These are phyloP conservation scores for Triticum monococcum DNA, from an alignment of 176 grass and related monocot species.

Conservation along the genomic window DNA sequence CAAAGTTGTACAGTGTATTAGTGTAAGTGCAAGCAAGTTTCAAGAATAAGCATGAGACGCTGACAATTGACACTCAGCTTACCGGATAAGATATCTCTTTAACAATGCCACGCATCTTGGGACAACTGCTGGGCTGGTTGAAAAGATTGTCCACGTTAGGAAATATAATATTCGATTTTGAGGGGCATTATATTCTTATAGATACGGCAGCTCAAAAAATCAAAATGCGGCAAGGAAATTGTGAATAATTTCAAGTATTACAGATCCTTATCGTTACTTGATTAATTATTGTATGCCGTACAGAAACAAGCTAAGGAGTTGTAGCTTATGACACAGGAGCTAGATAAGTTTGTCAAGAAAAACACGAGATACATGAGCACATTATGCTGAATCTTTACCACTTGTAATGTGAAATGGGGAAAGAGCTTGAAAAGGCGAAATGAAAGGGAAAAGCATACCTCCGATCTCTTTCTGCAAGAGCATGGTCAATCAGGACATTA, in stretches of 20 bases:
- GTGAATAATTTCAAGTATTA: neutral
- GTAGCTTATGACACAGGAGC: neutral
- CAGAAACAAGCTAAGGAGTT: conserved; percentile 1
- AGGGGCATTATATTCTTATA: neutral
- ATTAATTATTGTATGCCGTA: conserved; percentile 9
- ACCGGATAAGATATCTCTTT: conserved; percentile 95
- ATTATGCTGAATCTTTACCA: neutral
- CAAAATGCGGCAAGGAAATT: conserved; percentile 12
- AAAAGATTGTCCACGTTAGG: conserved; percentile 49
- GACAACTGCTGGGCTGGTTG: conserved; percentile 92
- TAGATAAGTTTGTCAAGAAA: neutral
- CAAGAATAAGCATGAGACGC: neutral
- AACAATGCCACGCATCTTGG: conserved; percentile 82
- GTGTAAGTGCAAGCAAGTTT: conserved; percentile 10
- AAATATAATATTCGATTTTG: neutral
- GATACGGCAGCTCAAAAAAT: conserved; percentile 29
- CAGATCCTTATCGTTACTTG: neutral
- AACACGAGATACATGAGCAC: neutral
- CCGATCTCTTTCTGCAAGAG: conserved; percentile 92
- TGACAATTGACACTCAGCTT: conserved; percentile 19
- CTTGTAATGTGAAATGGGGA: neutral
- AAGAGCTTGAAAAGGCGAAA: conserved; percentile 2
- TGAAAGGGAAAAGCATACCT: conserved; percentile 60
- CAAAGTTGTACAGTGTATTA: conserved; percentile 27
- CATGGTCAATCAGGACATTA: conserved; percentile 89